phyloP scores from a whole-genome alignment of 768 basidiomycete genomes.

The Lanmaoa rubissima region DNA sequence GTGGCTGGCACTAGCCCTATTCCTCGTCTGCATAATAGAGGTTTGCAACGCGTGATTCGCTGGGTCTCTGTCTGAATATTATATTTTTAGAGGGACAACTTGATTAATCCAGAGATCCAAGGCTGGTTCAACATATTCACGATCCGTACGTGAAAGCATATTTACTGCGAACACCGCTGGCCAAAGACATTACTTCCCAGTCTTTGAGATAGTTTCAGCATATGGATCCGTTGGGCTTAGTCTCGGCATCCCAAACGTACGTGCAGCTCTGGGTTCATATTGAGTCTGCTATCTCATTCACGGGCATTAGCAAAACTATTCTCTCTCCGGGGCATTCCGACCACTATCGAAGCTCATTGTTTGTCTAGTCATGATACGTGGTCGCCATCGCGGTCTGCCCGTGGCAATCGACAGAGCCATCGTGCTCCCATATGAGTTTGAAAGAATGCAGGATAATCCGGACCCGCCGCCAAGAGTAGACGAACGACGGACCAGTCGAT shows the following conservation, averaged over 20 bases:
- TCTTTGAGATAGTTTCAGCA: slow-evolving; percentile 85
- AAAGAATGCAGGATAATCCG: slow-evolving; percentile 26
- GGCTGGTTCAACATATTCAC: slow-evolving; percentile 85
- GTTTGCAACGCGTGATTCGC: slow-evolving; percentile 37
- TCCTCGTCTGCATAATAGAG: slow-evolving; percentile 92
- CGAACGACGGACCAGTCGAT: neutral
- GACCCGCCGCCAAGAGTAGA: slow-evolving; percentile 6
- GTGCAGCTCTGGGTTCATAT: slow-evolving; percentile 19
- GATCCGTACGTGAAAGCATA: slow-evolving; percentile 49
- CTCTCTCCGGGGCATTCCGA: slow-evolving; percentile 74
- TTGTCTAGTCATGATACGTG: slow-evolving; percentile 89
- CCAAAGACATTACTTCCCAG: slow-evolving; percentile 33
- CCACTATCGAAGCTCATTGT: slow-evolving; percentile 87
- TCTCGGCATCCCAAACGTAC: slow-evolving; percentile 79
- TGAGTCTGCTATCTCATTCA: neutral
- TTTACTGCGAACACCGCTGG: neutral
- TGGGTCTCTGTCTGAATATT: neutral
- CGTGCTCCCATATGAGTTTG: slow-evolving; percentile 69
- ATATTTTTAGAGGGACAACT: slow-evolving; percentile 49
- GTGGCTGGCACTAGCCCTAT: slow-evolving; percentile 86
- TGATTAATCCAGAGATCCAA: slow-evolving; percentile 51
- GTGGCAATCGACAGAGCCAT: slow-evolving; percentile 88
- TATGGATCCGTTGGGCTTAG: slow-evolving; percentile 90
- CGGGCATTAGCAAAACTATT: slow-evolving; percentile 64
- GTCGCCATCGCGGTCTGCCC: slow-evolving; percentile 85